phyloP scores from a whole-genome alignment of 768 basidiomycete genomes.

The Kwoniella bestiolae region DNA sequence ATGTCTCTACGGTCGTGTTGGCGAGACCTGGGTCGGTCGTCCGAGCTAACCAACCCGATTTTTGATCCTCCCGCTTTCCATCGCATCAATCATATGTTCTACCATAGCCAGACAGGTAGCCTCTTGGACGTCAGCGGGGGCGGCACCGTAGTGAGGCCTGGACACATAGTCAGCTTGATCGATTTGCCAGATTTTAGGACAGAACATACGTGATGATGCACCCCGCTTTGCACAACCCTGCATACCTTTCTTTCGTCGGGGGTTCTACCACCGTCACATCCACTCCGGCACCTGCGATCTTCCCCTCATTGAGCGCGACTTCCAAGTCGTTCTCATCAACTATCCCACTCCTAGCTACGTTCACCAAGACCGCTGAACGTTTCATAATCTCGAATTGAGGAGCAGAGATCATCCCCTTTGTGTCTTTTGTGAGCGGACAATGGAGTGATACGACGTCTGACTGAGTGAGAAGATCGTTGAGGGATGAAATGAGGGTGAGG shows the following conservation, averaged over 20 bases:
- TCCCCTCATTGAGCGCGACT: slow-evolving; percentile 34
- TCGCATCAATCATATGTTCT: slow-evolving; percentile 13
- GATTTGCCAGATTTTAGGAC: not conserved
- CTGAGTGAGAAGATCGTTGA: slow-evolving; percentile 50
- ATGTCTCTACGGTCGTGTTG: no score
- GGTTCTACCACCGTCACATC: slow-evolving; percentile 53
- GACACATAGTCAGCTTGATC: not conserved
- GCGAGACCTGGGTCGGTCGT: no score
- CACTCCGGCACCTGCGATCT: slow-evolving; percentile 47
- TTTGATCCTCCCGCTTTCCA: not conserved
- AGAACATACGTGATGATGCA: slow-evolving; percentile 11
- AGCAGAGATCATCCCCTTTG: slow-evolving; percentile 48
- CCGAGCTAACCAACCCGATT: slow-evolving; percentile 5
- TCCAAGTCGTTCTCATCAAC: slow-evolving; percentile 47
- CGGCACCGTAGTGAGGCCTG: slow-evolving; percentile 18
- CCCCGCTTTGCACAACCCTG: slow-evolving; percentile 26
- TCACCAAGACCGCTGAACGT: slow-evolving; percentile 49
- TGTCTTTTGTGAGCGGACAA: slow-evolving; percentile 51
- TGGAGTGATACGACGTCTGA: slow-evolving; percentile 56
- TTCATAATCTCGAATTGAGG: slow-evolving; percentile 49
- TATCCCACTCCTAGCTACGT: slow-evolving; percentile 57
- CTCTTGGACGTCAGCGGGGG: slow-evolving; percentile 11
- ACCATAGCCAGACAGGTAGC: slow-evolving; percentile 9
- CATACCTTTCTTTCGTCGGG: slow-evolving; percentile 33
- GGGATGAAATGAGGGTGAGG: not conserved